Percentiles rank a stretch among this genome's conserved stretches.
phyloP scores from a whole-genome alignment of 257 asterid genomes.

The Scutellaria baicalensis region DNA sequence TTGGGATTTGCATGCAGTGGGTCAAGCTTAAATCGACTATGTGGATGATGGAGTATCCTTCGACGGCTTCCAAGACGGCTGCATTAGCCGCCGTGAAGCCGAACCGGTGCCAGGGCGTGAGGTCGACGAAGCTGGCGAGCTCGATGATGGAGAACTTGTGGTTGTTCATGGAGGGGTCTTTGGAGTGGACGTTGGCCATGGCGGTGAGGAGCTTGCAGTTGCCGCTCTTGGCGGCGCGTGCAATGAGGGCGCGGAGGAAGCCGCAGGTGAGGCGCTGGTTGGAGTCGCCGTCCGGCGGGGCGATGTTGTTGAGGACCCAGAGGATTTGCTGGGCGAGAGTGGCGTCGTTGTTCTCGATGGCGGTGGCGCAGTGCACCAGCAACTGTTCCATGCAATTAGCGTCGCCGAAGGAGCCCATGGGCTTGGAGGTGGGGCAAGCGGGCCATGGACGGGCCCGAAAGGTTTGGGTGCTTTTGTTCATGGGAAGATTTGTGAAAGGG shows the following conservation, averaged over 20 bases:
- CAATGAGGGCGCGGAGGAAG: slow-evolving; percentile 79
- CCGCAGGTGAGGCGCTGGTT: slow-evolving; percentile 83
- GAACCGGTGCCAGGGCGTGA: slow-evolving; percentile 96
- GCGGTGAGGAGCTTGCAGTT: slow-evolving; percentile 60
- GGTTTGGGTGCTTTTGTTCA: slow-evolving; percentile 32
- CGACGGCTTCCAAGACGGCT: slow-evolving; percentile 70
- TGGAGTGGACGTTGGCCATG: slow-evolving; percentile 38
- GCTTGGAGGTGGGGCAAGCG: slow-evolving; percentile 53
- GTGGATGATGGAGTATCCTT: slow-evolving; percentile 55
- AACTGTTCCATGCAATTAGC: slow-evolving; percentile 92
- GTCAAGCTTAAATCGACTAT: slow-evolving; percentile 80
- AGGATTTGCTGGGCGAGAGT: slow-evolving; percentile 87
- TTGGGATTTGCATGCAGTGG: slow-evolving; percentile 95
- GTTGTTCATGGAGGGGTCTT: slow-evolving; percentile 20
- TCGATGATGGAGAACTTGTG: slow-evolving; percentile 76
- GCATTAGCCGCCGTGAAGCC: slow-evolving; percentile 92
- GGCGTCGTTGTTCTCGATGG: slow-evolving; percentile 83
- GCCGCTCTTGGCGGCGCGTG: slow-evolving; percentile 68
- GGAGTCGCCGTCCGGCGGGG: slow-evolving; percentile 94
- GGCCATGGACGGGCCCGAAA: slow-evolving; percentile 46
- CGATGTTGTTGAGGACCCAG: slow-evolving; percentile 95
- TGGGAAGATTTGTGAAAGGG: slow-evolving; percentile 24
- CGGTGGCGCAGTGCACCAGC: slow-evolving; percentile 78
- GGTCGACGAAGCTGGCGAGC: slow-evolving; percentile 78
- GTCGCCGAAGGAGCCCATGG: slow-evolving; percentile 44